Base-by-base conservation (phyloP, 176 grass and related monocot species). In the Oryza australiensis region DNA sequence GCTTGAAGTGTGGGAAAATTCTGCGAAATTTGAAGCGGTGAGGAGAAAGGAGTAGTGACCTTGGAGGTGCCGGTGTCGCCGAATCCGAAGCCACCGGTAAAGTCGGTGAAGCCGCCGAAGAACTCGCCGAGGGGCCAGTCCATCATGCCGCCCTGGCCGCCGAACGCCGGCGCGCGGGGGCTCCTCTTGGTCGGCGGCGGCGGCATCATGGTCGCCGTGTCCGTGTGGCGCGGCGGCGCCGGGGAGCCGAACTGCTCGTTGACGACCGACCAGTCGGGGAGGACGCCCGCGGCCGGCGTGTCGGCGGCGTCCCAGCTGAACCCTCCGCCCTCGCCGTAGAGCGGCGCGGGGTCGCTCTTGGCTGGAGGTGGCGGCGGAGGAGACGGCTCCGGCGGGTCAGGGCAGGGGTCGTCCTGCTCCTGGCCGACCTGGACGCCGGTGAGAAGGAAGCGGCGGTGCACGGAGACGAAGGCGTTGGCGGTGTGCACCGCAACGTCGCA, bases 401-500 rank as follows among this genome's bases (percentile, higher is more conserved):
- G 62, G 26, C 62, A 30, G 12, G 5, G 34, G 18, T 68, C 70
- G 2, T 68, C 51, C n/a, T 81, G 76, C 43, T 24, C 84, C 30
- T 84, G 94, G 15, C 88, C 89, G 32, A 99, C 96, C 94, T 91
- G 96, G 16, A 95, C 93, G 79, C 96, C 93, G 64, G 96, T 95
- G 84, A 99, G 75, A 13, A 99, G 87, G 89, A 99, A 95, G 77
- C 96, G 82, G 3, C 88, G 89, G 89, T 99, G 96, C 78, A 80
- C 20, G 63, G 91, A 93, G 73, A 94, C 96, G 77, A 90, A 87
- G 27, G 93, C 72, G 80, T 94, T 99, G 76, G 89, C 85, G 8
- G 91, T 75, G 82, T 99, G 96, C 75, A 99, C 90, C 49, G 96
- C 79, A n/a, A 95, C 65, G 80, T 99, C 96, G 78, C 96, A 99